phyloP scores from a whole-genome alignment of 495 filamentous ascomycete genomes.

The Xylaria castorea region DNA sequence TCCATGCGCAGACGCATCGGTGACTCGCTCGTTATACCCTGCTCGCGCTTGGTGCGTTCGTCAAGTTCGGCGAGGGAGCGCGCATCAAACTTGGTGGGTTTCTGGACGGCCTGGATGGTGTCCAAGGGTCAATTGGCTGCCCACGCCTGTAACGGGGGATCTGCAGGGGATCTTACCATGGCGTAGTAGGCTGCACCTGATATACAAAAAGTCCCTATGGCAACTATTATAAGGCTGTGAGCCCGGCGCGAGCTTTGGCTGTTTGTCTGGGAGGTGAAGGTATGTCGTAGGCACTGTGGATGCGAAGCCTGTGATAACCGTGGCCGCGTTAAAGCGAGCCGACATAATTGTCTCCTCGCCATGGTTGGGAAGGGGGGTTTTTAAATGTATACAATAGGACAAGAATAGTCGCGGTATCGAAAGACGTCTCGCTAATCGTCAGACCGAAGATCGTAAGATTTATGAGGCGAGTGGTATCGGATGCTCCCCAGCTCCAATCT shows the following conservation, averaged over 20 bases:
- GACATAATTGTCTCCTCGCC: constrained; percentile 36
- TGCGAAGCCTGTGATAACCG: constrained; percentile 28
- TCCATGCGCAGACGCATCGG: constrained; percentile 99
- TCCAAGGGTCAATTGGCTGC: constrained; percentile 31
- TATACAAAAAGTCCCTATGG: constrained; percentile 32
- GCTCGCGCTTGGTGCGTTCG: constrained; percentile 67
- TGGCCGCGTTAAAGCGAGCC: constrained; percentile 34
- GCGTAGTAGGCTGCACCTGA: constrained; percentile 35
- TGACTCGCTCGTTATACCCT: constrained; percentile 70
- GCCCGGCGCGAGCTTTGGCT: constrained; percentile 32
- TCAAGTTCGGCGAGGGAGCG: constrained; percentile 76
- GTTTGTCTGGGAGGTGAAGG: constrained; percentile 32
- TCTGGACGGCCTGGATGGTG: constrained; percentile 44
- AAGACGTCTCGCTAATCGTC: constrained; percentile 18
- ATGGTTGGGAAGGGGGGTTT: constrained; percentile 25
- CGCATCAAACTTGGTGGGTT: constrained; percentile 49
- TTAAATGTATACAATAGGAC: not conserved
- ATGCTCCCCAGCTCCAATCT: constrained; percentile 16
- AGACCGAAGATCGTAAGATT: constrained; percentile 25
- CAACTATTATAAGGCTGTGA: constrained; percentile 29
- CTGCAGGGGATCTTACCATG: constrained; percentile 34
- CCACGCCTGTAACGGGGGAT: constrained; percentile 3
- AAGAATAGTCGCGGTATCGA: not conserved
- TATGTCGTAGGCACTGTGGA: constrained; percentile 31
- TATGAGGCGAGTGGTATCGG: constrained; percentile 20